Base-by-base conservation (phyloP, 805 yeast genomes). In the Saccharomycopsis malanga region DNA sequence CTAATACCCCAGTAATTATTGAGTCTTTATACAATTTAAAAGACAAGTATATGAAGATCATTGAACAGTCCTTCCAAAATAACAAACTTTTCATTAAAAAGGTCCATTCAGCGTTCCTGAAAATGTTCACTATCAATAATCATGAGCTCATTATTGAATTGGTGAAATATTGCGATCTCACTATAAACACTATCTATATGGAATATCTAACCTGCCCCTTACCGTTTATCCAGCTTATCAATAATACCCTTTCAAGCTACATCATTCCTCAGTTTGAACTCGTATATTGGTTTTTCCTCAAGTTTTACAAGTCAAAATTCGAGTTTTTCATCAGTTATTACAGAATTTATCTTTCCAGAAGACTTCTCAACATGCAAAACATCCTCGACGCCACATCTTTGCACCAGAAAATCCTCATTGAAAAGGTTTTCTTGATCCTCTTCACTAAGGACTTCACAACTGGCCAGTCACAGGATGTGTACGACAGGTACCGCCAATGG, bases 71-170 rank as follows among this genome's bases (percentile, higher is more conserved):
- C 4, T 44, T 44, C 24, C 6, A 27, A 4, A 22, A 29, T 6
- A 25, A 32, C 18, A 21, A 15, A 9, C 7, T 9, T 10, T 46
- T 46, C 23, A 9, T 15, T 6, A 12, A 4, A 12, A 21, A 22
- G 24, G 20, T 46, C 25, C 27, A 41, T 12, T 10, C 25, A 18
- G 38, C 42, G 4, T 34, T 45, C n/a, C 12, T 9, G 3, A 29
- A 49, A 15, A 10, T 49, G 3, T 32, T 45, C 18, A 36, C 7
- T 22, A 34, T 43, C 14, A 44, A 50, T 34, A 39, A 42, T 21
- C 34, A 15, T 24, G 54, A 50, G 17, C 18, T 47, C 5, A 42
- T 48, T 25, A 20, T 37, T 18, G 54, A 50, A 15, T 40, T 50
- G 25, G 52, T 41, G 12, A 50, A 47, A 34, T 50, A 40, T 20